phyloP scores from a whole-genome alignment of 768 basidiomycete genomes.

The Phaffia tasmanica region DNA sequence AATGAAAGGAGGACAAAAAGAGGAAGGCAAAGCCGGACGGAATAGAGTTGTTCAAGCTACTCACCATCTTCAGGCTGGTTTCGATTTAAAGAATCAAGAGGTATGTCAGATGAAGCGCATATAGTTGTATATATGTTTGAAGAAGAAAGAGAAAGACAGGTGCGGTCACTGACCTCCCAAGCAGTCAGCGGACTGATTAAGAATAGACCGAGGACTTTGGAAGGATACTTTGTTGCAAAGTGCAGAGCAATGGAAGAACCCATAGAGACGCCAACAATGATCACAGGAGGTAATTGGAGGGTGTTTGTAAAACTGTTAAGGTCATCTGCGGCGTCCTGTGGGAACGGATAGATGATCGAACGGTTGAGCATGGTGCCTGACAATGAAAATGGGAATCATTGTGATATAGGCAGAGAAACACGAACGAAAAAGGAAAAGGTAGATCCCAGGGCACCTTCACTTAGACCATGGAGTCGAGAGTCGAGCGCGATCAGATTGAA shows the following conservation, averaged over 20 bases:
- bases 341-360: not conserved
- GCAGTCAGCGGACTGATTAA: conserved; percentile 18
- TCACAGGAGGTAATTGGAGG: conserved; percentile 14
- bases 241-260: conserved; percentile 17
- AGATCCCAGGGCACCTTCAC: conserved; percentile 3
- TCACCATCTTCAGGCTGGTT: conserved; percentile 20
- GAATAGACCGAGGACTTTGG: conserved; percentile 13
- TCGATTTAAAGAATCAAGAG: not conserved
- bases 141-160: no score
- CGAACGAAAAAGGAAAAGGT: conserved; percentile 14
- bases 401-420: not conserved
- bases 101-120: not conserved
- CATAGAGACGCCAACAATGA: conserved; percentile 22
- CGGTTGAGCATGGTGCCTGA: not conserved
- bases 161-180: conserved; percentile 4
- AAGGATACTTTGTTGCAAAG: conserved; percentile 7
- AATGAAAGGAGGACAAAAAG: not conserved
- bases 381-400: not conserved
- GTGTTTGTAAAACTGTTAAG: conserved; percentile 12
- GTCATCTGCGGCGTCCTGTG: conserved; percentile 23
- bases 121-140: no score
- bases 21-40: not conserved
- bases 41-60: not conserved
- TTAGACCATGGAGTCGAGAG: conserved; percentile 14
- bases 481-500: conserved; percentile 22